phyloP scores from a whole-genome alignment of 2,329 filamentous ascomycete species.

The Rhinocladiella similis region DNA sequence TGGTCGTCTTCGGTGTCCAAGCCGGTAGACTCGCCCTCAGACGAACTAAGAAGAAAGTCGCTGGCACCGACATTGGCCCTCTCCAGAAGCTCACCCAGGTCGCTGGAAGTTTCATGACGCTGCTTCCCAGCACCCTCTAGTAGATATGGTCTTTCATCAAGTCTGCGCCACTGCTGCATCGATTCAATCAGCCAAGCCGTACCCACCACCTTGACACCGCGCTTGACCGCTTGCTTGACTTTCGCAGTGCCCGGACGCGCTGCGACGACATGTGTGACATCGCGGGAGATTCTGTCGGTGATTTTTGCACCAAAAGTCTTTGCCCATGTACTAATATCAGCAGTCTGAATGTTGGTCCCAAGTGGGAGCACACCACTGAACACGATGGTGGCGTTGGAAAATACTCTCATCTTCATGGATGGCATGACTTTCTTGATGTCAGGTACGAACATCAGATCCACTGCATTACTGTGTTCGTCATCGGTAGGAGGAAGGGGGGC shows the following conservation, averaged over 20 bases:
- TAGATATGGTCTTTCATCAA: constrained; percentile 78
- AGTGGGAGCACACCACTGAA: constrained; percentile 89
- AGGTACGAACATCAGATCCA: constrained; percentile 65
- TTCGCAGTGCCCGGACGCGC: constrained; percentile 77
- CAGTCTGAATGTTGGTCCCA: constrained; percentile 73
- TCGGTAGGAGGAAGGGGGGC: constrained; percentile 24
- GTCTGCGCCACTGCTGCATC: constrained; percentile 76
- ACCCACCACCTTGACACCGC: constrained; percentile 86
- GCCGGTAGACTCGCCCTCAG: constrained; percentile 36
- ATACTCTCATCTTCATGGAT: constrained; percentile 72
- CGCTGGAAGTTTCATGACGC: constrained; percentile 34
- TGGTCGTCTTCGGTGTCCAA: constrained; percentile 26
- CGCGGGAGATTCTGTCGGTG: constrained; percentile 45
- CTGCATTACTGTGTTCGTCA: constrained; percentile 13
- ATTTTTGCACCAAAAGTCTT: constrained; percentile 75
- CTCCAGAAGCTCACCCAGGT: constrained; percentile 38
- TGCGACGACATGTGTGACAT: constrained; percentile 54
- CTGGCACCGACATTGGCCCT: constrained; percentile 40
- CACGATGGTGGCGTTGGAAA: constrained; percentile 75
- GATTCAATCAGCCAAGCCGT: constrained; percentile 87
- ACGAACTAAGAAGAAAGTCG: constrained; percentile 34
- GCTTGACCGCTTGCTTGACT: constrained; percentile 79
- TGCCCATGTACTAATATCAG: constrained; percentile 85
- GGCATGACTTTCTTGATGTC: constrained; percentile 86
- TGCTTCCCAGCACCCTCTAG: constrained; percentile 61